phyloP scores from a whole-genome alignment of 257 asterid genomes.

The Primulina huaijiensis region DNA sequence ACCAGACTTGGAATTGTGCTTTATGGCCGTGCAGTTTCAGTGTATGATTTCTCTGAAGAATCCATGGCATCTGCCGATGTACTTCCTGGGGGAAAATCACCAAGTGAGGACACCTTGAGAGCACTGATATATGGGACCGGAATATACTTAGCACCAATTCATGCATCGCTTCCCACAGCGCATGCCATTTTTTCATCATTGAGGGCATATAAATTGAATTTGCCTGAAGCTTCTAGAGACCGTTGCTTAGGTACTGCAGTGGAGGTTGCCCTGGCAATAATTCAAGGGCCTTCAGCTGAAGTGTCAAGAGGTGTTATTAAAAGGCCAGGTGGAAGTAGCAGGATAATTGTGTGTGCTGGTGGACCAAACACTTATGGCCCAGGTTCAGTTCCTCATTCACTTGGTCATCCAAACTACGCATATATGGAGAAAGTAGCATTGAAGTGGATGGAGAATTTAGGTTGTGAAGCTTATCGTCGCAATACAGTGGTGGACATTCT shows the following conservation, averaged over 20 bases:
- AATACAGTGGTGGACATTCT: conserved; percentile 72
- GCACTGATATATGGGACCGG: conserved; percentile 89
- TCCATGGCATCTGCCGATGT: conserved; percentile 84
- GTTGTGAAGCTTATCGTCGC: conserved; percentile 64
- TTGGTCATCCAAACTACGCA: conserved; percentile 75
- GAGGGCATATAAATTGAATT: conserved; percentile 60
- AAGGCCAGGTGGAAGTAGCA: conserved; percentile 86
- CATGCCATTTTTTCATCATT: conserved; percentile 82
- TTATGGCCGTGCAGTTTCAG: conserved; percentile 83
- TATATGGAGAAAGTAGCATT: conserved; percentile 76
- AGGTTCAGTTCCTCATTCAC: conserved; percentile 85
- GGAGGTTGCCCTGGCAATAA: conserved; percentile 80
- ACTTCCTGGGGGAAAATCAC: conserved; percentile 70
- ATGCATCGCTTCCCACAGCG: conserved; percentile 84
- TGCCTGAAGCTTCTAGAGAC: conserved; percentile 83
- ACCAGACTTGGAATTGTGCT: conserved; percentile 82
- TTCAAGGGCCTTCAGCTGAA: conserved; percentile 93
- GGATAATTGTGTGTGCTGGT: conserved; percentile 89
- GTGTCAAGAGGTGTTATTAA: conserved; percentile 77
- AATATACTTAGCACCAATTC: conserved; percentile 76
- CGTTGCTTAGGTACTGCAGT: conserved; percentile 95
- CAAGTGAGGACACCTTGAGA: conserved; percentile 72
- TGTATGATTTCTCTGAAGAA: conserved; percentile 92
- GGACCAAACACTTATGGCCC: conserved; percentile 92
- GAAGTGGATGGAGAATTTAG: conserved; percentile 83